A percentile compares a stretch with the other conserved stretches of the same genome.
Conservation (phyloP, 2,329 filamentous ascomycete genomes). For the Taxawa tesnikishii region DNA sequence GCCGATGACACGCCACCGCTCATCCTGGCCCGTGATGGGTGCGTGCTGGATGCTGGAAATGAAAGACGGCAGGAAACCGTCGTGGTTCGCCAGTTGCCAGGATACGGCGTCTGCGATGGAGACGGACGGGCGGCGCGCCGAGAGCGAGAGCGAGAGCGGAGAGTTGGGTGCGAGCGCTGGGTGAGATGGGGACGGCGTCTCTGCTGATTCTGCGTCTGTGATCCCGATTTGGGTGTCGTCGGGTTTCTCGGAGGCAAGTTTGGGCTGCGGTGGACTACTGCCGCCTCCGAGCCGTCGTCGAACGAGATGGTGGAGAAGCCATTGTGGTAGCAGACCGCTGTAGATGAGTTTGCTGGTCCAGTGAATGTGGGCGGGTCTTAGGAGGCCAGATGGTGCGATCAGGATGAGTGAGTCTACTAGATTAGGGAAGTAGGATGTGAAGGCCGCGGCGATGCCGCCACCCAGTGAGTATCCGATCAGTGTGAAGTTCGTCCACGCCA, state of each 20-base stretch:
- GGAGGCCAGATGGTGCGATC: conserved; percentile 66
- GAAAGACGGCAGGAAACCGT: conserved; percentile 58
- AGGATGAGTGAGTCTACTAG: conserved; percentile 60
- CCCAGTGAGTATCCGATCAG: conserved; percentile 72
- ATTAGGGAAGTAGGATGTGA: conserved; percentile 55
- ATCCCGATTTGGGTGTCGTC: conserved; percentile 2
- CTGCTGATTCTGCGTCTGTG: conserved; percentile 26
- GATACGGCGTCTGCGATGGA: conserved; percentile 50
- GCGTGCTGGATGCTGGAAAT: conserved; percentile 58
- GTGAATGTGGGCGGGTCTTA: conserved; percentile 51
- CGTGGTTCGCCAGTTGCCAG: conserved; percentile 58
- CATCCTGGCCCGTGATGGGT: conserved; percentile 53
- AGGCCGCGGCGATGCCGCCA: conserved; percentile 59
- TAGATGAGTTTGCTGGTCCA: conserved; percentile 53
- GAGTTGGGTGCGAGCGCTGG: conserved; percentile 13
- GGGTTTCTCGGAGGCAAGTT: neutral
- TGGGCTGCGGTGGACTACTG: conserved; percentile 15
- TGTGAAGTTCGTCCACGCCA: conserved; percentile 59
- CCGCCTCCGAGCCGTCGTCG: conserved; percentile 35
- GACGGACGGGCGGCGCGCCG: conserved; percentile 37
- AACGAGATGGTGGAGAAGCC: conserved; percentile 40
- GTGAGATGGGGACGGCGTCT: conserved; percentile 17
- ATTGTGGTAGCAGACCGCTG: conserved; percentile 48
- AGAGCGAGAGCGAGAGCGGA: conserved; percentile 25
- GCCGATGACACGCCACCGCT: conserved; percentile 49